These are phyloP conservation scores for Geoglossum glabrum DNA, from an alignment of 495 filamentous ascomycete species.

Conservation along the genomic window DNA sequence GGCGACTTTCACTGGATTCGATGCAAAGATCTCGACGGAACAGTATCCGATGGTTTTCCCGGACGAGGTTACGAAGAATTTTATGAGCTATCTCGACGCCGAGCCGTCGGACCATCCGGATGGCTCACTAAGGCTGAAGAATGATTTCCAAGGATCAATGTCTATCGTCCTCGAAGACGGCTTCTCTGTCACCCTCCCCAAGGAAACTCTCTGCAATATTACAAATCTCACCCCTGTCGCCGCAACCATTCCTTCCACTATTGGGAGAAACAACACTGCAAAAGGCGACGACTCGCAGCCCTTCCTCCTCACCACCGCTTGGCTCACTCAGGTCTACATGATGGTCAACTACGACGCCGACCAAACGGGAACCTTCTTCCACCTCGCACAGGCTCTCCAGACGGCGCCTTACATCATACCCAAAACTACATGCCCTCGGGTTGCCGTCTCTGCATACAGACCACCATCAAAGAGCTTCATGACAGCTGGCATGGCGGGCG, in stretches of 20 bases:
- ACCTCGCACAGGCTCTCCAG: constrained; percentile 14
- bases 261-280: not conserved
- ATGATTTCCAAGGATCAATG: constrained; percentile 13
- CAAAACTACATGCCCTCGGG: constrained; percentile 12
- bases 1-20: constrained; percentile 8
- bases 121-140: constrained; percentile 12
- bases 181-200: constrained; percentile 14
- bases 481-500: constrained; percentile 13
- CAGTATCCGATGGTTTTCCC: constrained; percentile 16
- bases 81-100: constrained; percentile 10
- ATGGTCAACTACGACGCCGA: constrained; percentile 17
- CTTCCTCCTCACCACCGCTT: constrained; percentile 15
- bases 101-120: constrained; percentile 10
- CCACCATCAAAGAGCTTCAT: constrained; percentile 7
- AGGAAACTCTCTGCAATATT: constrained; percentile 11
- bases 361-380: constrained; percentile 7
- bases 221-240: constrained; percentile 14
- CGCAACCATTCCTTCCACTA: not conserved
- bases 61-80: constrained; percentile 16
- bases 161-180: constrained; percentile 15
- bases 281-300: not conserved
- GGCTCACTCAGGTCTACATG: constrained; percentile 17
- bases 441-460: constrained; percentile 9
- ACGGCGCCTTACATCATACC: constrained; percentile 14
- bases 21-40: constrained; percentile 15